phyloP scores from a whole-genome alignment of 2,329 filamentous ascomycete genomes.

The Ambrosiella xylebori region DNA sequence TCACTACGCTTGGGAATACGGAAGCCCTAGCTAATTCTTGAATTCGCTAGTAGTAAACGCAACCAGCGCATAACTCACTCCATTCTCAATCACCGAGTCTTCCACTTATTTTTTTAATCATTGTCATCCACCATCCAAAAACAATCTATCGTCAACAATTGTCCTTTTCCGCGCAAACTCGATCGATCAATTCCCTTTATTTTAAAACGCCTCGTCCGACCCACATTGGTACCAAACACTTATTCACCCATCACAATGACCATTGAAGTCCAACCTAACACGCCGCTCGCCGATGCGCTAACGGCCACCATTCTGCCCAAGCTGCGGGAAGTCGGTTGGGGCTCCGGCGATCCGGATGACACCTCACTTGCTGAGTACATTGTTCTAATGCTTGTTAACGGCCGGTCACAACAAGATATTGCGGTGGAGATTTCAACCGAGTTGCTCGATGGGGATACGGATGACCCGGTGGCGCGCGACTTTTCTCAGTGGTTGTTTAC shows the following conservation, averaged over 20 bases:
- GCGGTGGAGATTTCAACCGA: slow-evolving; percentile 76
- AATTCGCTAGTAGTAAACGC: too few species aligned
- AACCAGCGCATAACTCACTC: too few species aligned
- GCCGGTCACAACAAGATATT: slow-evolving; percentile 82
- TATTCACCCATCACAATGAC: slow-evolving; percentile 40
- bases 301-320: slow-evolving; percentile 75
- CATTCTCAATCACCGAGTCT: too few species aligned
- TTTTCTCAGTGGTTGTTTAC: slow-evolving; percentile 92
- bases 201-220: neutral
- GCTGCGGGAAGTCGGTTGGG: slow-evolving; percentile 86
- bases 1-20: too few species aligned
- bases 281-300: slow-evolving; percentile 71
- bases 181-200: neutral
- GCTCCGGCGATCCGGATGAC: slow-evolving; percentile 57
- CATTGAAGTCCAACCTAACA: slow-evolving; percentile 57
- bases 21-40: too few species aligned
- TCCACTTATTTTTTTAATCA: too few species aligned
- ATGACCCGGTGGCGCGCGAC: slow-evolving; percentile 64
- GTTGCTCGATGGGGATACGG: slow-evolving; percentile 62
- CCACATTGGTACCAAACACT: neutral
- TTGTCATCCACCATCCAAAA: too few species aligned
- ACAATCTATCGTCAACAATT: too few species aligned
- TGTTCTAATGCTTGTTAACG: slow-evolving; percentile 90
- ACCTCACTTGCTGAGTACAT: slow-evolving; percentile 88
- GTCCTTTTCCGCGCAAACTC: too few species aligned